phyloP scores from a whole-genome alignment of 768 basidiomycete genomes.

The Hygrophorus russula region DNA sequence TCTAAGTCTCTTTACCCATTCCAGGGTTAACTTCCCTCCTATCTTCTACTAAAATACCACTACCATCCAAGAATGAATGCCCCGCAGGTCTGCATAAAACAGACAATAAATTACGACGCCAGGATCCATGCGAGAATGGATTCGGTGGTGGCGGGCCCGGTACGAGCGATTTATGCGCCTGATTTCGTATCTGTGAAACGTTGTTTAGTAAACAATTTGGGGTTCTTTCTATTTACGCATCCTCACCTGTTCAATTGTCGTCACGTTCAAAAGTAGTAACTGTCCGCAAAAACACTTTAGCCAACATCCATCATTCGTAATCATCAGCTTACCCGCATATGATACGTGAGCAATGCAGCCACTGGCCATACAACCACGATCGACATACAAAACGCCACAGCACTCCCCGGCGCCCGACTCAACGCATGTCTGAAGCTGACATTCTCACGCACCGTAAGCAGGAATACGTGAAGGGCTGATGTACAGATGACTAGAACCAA shows the following conservation, averaged over 20 bases:
- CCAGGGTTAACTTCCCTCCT: constrained; percentile 69
- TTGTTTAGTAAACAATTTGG: neutral
- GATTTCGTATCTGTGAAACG: constrained; percentile 61
- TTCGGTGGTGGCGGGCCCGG: constrained; percentile 64
- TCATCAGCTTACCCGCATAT: constrained; percentile 57
- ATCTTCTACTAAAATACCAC: constrained; percentile 56
- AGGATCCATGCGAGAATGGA: constrained; percentile 76
- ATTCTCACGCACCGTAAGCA: constrained; percentile 43
- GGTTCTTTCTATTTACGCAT: neutral
- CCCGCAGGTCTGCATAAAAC: constrained; percentile 75
- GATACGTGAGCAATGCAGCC: constrained; percentile 67
- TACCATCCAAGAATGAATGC: constrained; percentile 67
- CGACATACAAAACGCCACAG: constrained; percentile 65
- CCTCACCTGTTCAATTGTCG: constrained; percentile 91
- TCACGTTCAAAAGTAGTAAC: constrained; percentile 78
- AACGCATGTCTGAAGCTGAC: constrained; percentile 36
- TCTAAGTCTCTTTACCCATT: constrained; percentile 5
- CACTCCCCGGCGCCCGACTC: constrained; percentile 59
- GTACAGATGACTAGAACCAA: constrained; percentile 72
- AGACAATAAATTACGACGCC: constrained; percentile 62
- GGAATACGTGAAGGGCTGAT: constrained; percentile 69
- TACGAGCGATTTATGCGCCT: constrained; percentile 63
- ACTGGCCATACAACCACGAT: constrained; percentile 77
- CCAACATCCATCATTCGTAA: neutral
- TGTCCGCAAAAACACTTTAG: neutral